Base-by-base conservation (phyloP, 2,329 filamentous ascomycete species). In the Xylariales sp. region DNA sequence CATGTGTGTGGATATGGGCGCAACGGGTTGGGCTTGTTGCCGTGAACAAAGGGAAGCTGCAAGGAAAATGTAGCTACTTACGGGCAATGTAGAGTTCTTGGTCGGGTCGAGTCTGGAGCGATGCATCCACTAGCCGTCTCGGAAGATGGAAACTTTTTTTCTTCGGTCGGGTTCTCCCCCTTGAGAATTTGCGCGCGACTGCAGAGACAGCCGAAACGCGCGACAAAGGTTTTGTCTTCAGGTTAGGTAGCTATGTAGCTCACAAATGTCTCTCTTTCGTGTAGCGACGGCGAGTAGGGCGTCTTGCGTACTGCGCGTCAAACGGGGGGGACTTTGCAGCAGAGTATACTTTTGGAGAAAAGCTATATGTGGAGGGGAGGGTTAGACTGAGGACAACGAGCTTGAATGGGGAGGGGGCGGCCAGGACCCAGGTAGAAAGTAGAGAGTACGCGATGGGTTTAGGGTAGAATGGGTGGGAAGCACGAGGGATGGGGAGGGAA, bases 401-500 rank as follows among this genome's bases (percentile, higher is more conserved):
- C 21, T 18, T 35, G 14, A 14, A 30, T 30, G 17, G 28, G 28
- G 16, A 15, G 16, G 13, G 20, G 28, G 35, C 15, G n/a, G 23
- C n/a, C n/a, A n/a, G 23, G 23, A 8, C 8, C 8, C 8, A n/a
- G 23, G n/a, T n/a, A 8, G 23, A n/a, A 25, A 21, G 28, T 38
- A 31, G 27, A 38, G 27, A 24, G 35, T 38, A 38, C 35, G 5
- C 19, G 28, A 23, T 18, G 23, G 28, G 35, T 38, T 27, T 31
- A 38, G 35, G 35, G 35, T 31, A 16, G n/a, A 14, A 24, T 31
- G 35, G 17, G 25, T 23, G 28, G 27, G 23, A 23, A 15, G 14
- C n/a, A 23, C 34, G 34, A 37, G 19, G 29, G 29, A 17, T n/a
- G 8, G 19, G 28, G n/a, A n/a, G n/a, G n/a, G 28, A 13, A 38